phyloP scores from a whole-genome alignment of 306 rosid species.

The Aeschynomene evenia region DNA sequence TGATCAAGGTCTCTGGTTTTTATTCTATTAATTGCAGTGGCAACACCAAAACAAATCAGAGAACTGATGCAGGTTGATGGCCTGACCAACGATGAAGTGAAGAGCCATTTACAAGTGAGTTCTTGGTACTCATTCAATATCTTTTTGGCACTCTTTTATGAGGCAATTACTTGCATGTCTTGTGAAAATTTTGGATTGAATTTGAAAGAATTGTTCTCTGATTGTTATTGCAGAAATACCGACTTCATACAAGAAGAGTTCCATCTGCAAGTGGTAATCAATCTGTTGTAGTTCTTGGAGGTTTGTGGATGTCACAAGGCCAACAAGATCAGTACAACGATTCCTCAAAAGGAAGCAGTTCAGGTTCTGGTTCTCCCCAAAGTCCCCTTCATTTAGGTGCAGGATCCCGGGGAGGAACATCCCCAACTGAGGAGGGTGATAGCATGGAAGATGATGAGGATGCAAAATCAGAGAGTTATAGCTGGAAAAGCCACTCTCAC shows the following conservation, averaged over 20 bases:
- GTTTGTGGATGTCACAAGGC: slow-evolving; percentile 62
- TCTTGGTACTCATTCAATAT: slow-evolving; percentile 6
- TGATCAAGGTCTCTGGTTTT: slow-evolving; percentile 21
- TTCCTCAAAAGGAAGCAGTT: slow-evolving; percentile 73
- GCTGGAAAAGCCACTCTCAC: slow-evolving; percentile 65
- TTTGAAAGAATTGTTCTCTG: not conserved
- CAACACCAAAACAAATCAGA: slow-evolving; percentile 98
- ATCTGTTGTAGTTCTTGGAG: slow-evolving; percentile 65
- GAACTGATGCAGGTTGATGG: slow-evolving; percentile 99
- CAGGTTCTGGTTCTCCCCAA: slow-evolving; percentile 87
- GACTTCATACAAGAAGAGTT: slow-evolving; percentile 87
- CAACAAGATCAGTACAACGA: slow-evolving; percentile 59
- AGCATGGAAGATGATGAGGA: slow-evolving; percentile 80
- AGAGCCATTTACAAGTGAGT: slow-evolving; percentile 94
- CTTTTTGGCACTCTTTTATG: not conserved
- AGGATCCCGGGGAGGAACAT: slow-evolving; percentile 56
- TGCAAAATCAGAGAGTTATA: slow-evolving; percentile 71
- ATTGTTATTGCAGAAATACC: slow-evolving; percentile 69
- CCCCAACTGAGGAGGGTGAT: slow-evolving; percentile 61
- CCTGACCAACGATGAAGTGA: slow-evolving; percentile 96
- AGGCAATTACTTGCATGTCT: slow-evolving; percentile 16
- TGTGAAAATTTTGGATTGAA: slow-evolving; percentile 19
- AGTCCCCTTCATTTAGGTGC: slow-evolving; percentile 81
- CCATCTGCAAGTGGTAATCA: slow-evolving; percentile 55
- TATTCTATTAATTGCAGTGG: slow-evolving; percentile 54